Evolutionary conservation across 208 protist species (phyloP).

Genomic region (Trypanosoma platydactyli): DNA sequence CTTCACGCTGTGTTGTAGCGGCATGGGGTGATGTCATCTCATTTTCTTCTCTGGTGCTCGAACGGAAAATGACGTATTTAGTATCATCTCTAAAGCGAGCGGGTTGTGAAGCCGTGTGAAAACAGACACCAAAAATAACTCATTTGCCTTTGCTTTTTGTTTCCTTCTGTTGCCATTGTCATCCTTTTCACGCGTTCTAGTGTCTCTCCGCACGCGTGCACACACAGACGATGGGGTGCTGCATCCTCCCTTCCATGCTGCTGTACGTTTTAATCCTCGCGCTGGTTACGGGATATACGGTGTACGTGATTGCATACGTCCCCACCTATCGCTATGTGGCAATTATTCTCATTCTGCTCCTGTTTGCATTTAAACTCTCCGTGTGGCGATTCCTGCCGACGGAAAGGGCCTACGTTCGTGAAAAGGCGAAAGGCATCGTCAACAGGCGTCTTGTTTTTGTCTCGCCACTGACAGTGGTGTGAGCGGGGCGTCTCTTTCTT

Average conservation of each 20-base stretch:
- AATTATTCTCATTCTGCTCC: constrained; percentile 34
- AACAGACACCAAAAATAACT: no score
- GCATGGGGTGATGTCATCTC: no score
- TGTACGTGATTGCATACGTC: constrained; percentile 37
- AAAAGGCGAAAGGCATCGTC: constrained; percentile 15
- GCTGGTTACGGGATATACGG: constrained; percentile 23
- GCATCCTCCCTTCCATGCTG: constrained; percentile 12
- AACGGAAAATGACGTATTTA: no score
- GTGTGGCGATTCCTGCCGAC: constrained; percentile 44
- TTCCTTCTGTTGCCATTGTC: no score
- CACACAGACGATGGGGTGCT: constrained; percentile 7
- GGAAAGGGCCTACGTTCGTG: constrained; percentile 25
- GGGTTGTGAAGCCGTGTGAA: no score
- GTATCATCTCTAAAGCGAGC: no score
- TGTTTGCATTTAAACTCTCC: constrained; percentile 24
- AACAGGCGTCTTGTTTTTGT: constrained; percentile 16
- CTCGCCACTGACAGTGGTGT: not conserved
- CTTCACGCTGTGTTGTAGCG: no score
- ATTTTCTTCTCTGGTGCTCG: no score
- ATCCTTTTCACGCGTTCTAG: no score
- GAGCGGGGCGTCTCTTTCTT: not conserved
- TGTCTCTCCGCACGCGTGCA: no score
- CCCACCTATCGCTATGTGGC: constrained; percentile 42
- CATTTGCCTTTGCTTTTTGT: no score
- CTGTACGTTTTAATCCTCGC: constrained; percentile 17